Evolutionary conservation across 805 yeast genomes (phyloP), one percentile per base, ranked within the genome.

Genomic region (Candida palmyrensis): DNA sequence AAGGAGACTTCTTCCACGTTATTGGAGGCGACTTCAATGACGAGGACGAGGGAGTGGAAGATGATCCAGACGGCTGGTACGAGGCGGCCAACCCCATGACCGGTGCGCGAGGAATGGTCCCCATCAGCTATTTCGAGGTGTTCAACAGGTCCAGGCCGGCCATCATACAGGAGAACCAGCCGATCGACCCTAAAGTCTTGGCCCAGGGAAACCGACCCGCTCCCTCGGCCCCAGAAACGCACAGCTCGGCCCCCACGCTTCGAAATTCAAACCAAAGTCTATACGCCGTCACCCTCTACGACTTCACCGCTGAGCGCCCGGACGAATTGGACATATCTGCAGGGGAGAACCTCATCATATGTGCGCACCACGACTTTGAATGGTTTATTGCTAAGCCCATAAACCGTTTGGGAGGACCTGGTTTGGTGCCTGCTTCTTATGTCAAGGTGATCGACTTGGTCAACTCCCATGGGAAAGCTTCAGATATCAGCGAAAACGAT

Each of bases 311-410:
- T 5, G 88, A 83, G 47, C 56, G 79, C 33, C 68, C 70, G 5
- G 98, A 94, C 61, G 99, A 92, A 59, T 70, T 92, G 43, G 81
- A 82, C 42, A 86, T 90, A 3, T 51, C 58, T 18, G 84, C 84
- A 1, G 97, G 97, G 24, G 99, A 92, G 48, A 82, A 84, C 47
- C 73, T 92, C 41, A 84, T 89, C 19, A 77, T 94, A 9, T 90
- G 96, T 59, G 99, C 99, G 2, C 97, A 90, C 58, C 95, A 90
- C 52, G 88, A 87, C 36, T 83, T 70, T 43, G 99, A 94, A 61
- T 92, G 99, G 99, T 89, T 88, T 48, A 92, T 92, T 39, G 97
- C 97, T 4, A 92, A 92, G 55, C 96, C 96, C 10, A 84, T 92
- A 27, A 94, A 90, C 39, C 69, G 97, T 35, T 66, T 92, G 24